Evolutionary conservation across 1,139 yeast species (phyloP).

Genomic region (Taphrina pruni): DNA sequence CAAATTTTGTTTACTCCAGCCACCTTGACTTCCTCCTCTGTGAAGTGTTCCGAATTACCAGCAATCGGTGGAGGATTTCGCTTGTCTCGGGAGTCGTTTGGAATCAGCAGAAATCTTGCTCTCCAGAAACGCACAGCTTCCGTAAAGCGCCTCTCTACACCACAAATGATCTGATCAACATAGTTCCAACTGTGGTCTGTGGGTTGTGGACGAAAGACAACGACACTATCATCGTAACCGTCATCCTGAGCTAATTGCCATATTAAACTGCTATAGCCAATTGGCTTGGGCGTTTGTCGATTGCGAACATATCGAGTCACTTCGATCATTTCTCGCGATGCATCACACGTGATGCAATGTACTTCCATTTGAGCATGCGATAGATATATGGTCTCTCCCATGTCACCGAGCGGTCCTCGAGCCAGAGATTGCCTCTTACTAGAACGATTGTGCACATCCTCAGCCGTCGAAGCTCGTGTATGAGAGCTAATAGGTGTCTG

Average conservation of each 20-base stretch:
- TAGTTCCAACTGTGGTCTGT: conserved; percentile 78
- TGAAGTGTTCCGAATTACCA: conserved; percentile 33
- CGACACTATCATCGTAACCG: conserved; percentile 33
- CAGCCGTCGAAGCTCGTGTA: background rate
- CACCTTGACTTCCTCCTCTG: conserved; percentile 34
- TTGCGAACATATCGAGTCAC: conserved; percentile 42
- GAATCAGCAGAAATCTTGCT: conserved; percentile 79
- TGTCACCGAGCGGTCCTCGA: conserved; percentile 55
- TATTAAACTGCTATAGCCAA: conserved; percentile 40
- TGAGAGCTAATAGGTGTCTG: conserved; percentile 5
- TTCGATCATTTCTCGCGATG: conserved; percentile 42
- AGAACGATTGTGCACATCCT: background rate
- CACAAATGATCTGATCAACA: conserved; percentile 87
- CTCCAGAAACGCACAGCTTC: conserved; percentile 65
- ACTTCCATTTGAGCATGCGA: conserved; percentile 75
- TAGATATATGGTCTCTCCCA: conserved; percentile 71
- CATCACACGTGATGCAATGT: conserved; percentile 76
- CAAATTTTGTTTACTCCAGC: conserved; percentile 38
- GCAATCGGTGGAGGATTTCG: conserved; percentile 50
- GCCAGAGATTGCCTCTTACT: background rate
- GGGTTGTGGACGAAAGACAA: conserved; percentile 18
- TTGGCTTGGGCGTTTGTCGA: conserved; percentile 32
- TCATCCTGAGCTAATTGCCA: conserved; percentile 42
- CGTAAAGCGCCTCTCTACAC: conserved; percentile 74
- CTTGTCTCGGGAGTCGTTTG: conserved; percentile 67